Percentiles rank a stretch among this genome's conserved stretches.
These are phyloP conservation scores for Penicillium maclennaniae DNA, from an alignment of 495 filamentous ascomycete species.

Conservation along the genomic window DNA sequence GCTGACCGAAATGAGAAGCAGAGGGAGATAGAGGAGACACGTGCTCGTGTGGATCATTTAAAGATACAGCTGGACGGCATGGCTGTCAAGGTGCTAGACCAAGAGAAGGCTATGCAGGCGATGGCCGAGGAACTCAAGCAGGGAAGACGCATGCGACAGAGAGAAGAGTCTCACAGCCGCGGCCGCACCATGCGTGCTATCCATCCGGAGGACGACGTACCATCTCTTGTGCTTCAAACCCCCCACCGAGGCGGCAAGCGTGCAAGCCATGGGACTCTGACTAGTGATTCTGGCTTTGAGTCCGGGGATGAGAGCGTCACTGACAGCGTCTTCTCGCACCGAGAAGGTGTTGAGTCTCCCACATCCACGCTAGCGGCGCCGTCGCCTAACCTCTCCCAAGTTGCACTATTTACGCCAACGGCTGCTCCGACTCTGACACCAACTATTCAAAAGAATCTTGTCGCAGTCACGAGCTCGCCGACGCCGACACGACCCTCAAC, in stretches of 20 bases:
- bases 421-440: conserved; percentile 18
- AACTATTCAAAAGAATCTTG: conserved; percentile 24
- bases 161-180: conserved; percentile 51
- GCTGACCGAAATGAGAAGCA: conserved; percentile 60
- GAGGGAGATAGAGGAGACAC: conserved; percentile 74
- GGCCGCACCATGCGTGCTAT: conserved; percentile 34
- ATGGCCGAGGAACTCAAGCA: conserved; percentile 60
- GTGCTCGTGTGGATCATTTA: conserved; percentile 60
- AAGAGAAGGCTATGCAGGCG: conserved; percentile 59
- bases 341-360: conserved; percentile 48
- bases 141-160: conserved; percentile 53
- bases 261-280: conserved; percentile 49
- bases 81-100: conserved; percentile 61
- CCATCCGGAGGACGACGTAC: conserved; percentile 31
- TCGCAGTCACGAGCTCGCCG: conserved; percentile 12
- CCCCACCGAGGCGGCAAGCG: conserved; percentile 46
- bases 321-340: conserved; percentile 63
- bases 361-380: conserved; percentile 46
- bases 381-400: conserved; percentile 38
- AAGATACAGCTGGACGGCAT: conserved; percentile 75
- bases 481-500: conserved; percentile 33
- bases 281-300: conserved; percentile 51
- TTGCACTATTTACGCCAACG: conserved; percentile 30
- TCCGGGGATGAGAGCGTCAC: conserved; percentile 53
- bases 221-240: conserved; percentile 54